Evolutionary conservation across 345 rosid genomes (phyloP), one percentile per base, ranked within the genome.

Genomic region (Brassica juncea): DNA sequence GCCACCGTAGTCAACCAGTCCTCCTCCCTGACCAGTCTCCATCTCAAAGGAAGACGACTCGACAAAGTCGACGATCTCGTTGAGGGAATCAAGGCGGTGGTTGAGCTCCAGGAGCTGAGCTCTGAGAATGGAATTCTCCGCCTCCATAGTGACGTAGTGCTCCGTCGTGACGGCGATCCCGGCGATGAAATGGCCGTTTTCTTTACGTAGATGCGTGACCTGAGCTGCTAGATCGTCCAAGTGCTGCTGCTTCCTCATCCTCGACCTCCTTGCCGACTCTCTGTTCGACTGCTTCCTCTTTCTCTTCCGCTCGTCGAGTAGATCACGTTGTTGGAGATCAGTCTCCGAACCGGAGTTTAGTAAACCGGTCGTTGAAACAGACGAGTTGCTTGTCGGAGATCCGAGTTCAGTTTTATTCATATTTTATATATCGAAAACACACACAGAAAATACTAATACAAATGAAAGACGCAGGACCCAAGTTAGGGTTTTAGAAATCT

Each of bases 241-340:
- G 63, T 88, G 94, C 84, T 87, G 87, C 86, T 90, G 98, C 37
- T 94, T 94, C 76, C 94, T 84, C 93, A 90, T 81, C 86, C 99
- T 85, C 23, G 98, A 94, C 55, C 98, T 81, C 64, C 93, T 81
- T 0, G 99, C 99, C 0, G 99, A 91, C 73, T 90, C 98, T 28
- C 99, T 74, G 81, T 94, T 94, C 34, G 98, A 91, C 44, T 82
- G 84, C 88, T 87, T 94, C 79, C 99, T 76, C 83, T 88, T 92
- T 30, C 96, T 76, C 75, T 94, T 94, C 84, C 90, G 82, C 68
- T 87, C 87, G 70, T 90, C 87, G 86, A 86, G 86, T 34, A 86
- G 6, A 62, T 80, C 79, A 4, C 3, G 39, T 0, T 78, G 79
- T 76, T 72, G 86, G 66, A 88, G 47, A 77, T 90, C 88, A 4